These are phyloP conservation scores for Lipomyces chichibuensis DNA, from an alignment of 805 yeast genomes.

Conservation along the genomic window DNA sequence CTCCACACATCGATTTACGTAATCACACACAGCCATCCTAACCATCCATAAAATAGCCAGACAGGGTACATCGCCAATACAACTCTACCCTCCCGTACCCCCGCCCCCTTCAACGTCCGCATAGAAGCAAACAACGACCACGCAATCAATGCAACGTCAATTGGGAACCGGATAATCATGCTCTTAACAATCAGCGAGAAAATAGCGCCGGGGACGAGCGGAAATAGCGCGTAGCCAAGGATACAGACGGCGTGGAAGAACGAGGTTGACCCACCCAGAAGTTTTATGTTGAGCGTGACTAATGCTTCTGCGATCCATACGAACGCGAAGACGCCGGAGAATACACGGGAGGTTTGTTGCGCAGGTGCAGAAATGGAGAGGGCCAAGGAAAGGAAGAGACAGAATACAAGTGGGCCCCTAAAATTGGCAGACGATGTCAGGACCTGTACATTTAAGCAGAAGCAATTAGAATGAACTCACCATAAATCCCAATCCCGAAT, in stretches of 20 bases:
- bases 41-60: constrained; percentile 60
- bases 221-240: constrained; percentile 71
- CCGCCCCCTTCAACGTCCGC: constrained; percentile 61
- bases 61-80: constrained; percentile 69
- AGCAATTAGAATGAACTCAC: constrained; percentile 15
- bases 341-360: constrained; percentile 55
- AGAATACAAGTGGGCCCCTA: constrained; percentile 72
- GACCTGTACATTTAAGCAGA: background rate
- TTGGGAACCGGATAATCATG: constrained; percentile 54
- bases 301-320: constrained; percentile 65
- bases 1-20: constrained; percentile 43
- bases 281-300: constrained; percentile 66
- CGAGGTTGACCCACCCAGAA: constrained; percentile 63
- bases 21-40: constrained; percentile 70
- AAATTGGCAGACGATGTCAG: constrained; percentile 38
- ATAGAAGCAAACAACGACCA: constrained; percentile 71
- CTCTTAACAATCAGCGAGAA: constrained; percentile 54
- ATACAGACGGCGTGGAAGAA: constrained; percentile 70
- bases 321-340: constrained; percentile 65
- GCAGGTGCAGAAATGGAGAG: constrained; percentile 51
- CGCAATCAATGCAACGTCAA: constrained; percentile 52
- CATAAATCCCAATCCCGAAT: constrained; percentile 60
- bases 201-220: constrained; percentile 59
- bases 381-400: constrained; percentile 57
- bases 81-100: constrained; percentile 64